These are phyloP conservation scores for Aureobasidium sp. DNA, from an alignment of 2,329 filamentous ascomycete species.

Conservation along the genomic window DNA sequence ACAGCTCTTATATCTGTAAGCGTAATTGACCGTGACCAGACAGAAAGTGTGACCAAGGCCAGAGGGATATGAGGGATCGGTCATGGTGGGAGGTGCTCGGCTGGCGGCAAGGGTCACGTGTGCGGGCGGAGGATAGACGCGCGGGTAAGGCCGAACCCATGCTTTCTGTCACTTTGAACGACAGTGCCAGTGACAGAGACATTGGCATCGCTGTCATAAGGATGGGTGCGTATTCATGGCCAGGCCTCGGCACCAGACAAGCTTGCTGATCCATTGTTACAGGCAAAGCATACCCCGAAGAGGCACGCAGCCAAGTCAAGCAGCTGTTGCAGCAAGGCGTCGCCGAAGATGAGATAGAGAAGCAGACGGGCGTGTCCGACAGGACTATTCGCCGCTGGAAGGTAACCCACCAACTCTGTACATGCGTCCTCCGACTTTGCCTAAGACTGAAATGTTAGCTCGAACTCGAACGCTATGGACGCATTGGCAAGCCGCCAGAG, in stretches of 20 bases:
- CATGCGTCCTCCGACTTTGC: not conserved
- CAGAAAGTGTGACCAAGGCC: not conserved
- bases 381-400: slow-evolving; percentile 32
- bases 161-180: slow-evolving; percentile 10
- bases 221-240: slow-evolving; percentile 13
- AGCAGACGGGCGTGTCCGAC: slow-evolving; percentile 32
- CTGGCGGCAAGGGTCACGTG: not conserved
- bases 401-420: not conserved
- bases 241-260: slow-evolving; percentile 5
- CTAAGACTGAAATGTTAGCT: slow-evolving; percentile 17
- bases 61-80: no score
- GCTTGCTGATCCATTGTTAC: slow-evolving; percentile 8
- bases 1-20: not conserved
- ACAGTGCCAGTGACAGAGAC: slow-evolving; percentile 11
- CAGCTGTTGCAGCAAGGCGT: slow-evolving; percentile 27
- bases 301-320: slow-evolving; percentile 25
- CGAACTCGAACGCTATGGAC: slow-evolving; percentile 31
- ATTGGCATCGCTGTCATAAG: slow-evolving; percentile 15
- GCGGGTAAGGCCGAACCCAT: not conserved
- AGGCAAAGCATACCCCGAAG: slow-evolving; percentile 24
- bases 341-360: slow-evolving; percentile 32
- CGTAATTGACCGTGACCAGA: no score
- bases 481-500: slow-evolving; percentile 33
- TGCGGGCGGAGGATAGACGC: not conserved
- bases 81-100: not conserved